Evolutionary conservation across 2,329 filamentous ascomycete genomes (phyloP), one percentile per base, ranked within the genome.

Genomic region (Exophiala alcalophila): DNA sequence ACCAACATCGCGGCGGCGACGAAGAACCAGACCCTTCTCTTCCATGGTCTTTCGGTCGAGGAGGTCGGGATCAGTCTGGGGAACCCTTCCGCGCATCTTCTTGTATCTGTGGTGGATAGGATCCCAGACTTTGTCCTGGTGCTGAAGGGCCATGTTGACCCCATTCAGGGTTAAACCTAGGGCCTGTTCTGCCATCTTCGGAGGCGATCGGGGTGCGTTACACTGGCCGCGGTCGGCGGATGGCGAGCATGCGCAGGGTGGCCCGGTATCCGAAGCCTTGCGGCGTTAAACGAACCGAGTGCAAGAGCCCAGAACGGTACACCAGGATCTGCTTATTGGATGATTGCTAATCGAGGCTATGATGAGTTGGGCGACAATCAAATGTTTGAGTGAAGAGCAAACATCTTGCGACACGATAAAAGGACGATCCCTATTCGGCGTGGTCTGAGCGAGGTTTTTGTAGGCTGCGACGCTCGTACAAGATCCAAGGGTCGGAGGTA

Each of bases 11-110:
- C 45, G 35, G 9, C 55, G 48, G 12, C 48, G 50, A 20, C 54
- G 55, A 7, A 58, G 38, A 8, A 55, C 47, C 14, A 51, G 47
- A 24, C 55, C 55, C 31, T 53, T 50, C 31, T 58, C 52, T 46
- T 58, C 55, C 34, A 48, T 48, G 3, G 50, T 52, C 9, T 43
- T 24, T n/a, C 30, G 20, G 24, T 55, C 48, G 15, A 44, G 25
- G 24, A 55, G 25, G 19, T 51, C 41, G 11, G 40, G 40, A 35
- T 57, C 52, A 11, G 46, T 43, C 25, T 36, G 36, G 16, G 49
- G 49, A 5, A 46, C 30, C 19, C 28, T 33, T 12, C 50, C 48
- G n/a, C 47, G 46, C 31, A 42, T 47, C 28, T 56, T 52, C 23
- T 55, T 43, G 20, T 41, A 50, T 40, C 44, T 34, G 25, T 45